These are phyloP conservation scores for Mediolabrus comicus DNA, from an alignment of 108 stramenopile genomes.

Conservation along the genomic window DNA sequence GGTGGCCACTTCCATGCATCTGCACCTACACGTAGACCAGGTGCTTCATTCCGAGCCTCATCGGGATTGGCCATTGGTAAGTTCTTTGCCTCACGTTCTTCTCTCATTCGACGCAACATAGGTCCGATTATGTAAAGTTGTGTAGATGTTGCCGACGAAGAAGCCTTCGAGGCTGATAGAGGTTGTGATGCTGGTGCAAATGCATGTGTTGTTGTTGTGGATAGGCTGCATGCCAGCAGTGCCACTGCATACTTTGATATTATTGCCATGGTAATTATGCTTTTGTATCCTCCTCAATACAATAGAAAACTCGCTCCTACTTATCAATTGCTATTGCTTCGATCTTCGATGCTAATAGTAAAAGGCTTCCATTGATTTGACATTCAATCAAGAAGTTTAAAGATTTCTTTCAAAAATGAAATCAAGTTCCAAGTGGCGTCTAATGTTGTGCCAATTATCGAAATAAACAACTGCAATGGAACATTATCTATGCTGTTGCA, in stretches of 20 bases:
- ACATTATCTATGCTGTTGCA: too few relatives aligned
- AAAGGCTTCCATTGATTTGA: too few relatives aligned
- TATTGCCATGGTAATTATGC: not conserved
- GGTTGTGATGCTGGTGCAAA: not conserved
- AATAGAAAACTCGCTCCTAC: too few relatives aligned
- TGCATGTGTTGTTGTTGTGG: not conserved
- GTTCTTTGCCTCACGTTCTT: conserved; percentile 73
- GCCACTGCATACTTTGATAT: not conserved
- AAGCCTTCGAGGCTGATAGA: not conserved
- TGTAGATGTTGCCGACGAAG: not conserved
- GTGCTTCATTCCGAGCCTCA: conserved; percentile 68
- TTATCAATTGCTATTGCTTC: too few relatives aligned
- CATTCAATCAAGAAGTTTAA: too few relatives aligned
- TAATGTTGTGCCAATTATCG: too few relatives aligned
- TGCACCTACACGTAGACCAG: conserved; percentile 77
- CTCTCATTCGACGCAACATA: conserved; percentile 80
- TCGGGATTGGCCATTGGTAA: conserved; percentile 71
- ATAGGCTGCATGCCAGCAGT: not conserved
- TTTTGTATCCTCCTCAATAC: too few relatives aligned
- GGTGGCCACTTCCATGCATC: conserved; percentile 89
- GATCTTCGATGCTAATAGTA: too few relatives aligned
- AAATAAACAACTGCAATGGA: too few relatives aligned
- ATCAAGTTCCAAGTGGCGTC: too few relatives aligned
- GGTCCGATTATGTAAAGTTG: conserved; percentile 68
- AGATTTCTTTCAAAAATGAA: too few relatives aligned